These are phyloP conservation scores for Polymyxa betae DNA, from an alignment of 208 protist species.

Conservation along the genomic window DNA sequence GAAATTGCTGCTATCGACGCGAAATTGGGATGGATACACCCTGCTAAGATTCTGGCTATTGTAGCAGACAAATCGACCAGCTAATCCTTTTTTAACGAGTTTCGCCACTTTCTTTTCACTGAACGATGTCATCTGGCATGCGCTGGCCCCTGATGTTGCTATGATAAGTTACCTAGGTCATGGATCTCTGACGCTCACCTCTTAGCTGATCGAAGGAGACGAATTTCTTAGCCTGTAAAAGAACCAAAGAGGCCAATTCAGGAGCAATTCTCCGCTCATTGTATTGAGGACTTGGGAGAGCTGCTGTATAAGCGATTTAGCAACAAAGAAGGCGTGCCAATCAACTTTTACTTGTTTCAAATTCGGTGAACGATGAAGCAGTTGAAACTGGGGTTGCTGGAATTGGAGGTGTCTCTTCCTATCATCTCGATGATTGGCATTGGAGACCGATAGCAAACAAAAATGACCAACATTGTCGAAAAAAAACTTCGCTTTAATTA, in stretches of 20 bases:
- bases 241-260: slow-evolving; percentile 11
- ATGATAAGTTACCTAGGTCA: not conserved
- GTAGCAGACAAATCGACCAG: slow-evolving; percentile 38
- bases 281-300: too few relatives aligned
- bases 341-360: too few relatives aligned
- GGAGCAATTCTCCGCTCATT: not conserved
- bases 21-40: slow-evolving; percentile 17
- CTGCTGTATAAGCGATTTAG: too few relatives aligned
- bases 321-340: too few relatives aligned
- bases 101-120: slow-evolving; percentile 53
- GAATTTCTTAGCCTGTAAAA: slow-evolving; percentile 13
- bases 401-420: too few relatives aligned
- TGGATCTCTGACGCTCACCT: not conserved
- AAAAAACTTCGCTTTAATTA: slow-evolving; percentile 23
- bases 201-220: not conserved
- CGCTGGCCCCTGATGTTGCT: not conserved
- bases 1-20: slow-evolving; percentile 9
- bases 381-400: too few relatives aligned
- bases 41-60: slow-evolving; percentile 27
- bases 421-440: too few relatives aligned
- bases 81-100: slow-evolving; percentile 6
- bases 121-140: slow-evolving; percentile 44
- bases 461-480: not conserved
- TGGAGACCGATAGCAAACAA: too few relatives aligned
- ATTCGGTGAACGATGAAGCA: too few relatives aligned